Conservation (phyloP, 1,139 yeast genomes). For the Magnusiomyces magnusii region DNA sequence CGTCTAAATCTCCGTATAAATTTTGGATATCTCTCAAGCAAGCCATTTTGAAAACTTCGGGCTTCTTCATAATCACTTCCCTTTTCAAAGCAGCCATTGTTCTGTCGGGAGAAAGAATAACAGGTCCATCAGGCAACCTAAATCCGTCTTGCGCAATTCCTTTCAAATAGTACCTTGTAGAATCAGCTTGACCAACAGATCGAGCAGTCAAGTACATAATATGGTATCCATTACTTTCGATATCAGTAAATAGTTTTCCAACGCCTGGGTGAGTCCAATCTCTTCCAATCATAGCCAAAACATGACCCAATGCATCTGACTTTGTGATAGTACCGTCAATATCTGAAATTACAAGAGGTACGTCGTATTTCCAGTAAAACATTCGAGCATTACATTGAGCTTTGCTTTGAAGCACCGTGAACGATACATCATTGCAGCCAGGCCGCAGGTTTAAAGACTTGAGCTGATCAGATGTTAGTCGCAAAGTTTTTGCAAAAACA, state of each 20-base stretch:
- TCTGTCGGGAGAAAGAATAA: slow-evolving; percentile 89
- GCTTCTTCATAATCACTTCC: slow-evolving; percentile 89
- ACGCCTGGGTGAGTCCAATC: slow-evolving; percentile 99
- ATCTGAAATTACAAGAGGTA: slow-evolving; percentile 93
- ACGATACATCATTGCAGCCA: slow-evolving; percentile 73
- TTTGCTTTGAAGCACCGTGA: slow-evolving; percentile 74
- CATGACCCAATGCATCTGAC: slow-evolving; percentile 97
- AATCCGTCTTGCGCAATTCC: slow-evolving; percentile 72
- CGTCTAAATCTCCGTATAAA: slow-evolving; percentile 38
- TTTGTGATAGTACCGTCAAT: slow-evolving; percentile 98
- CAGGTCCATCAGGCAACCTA: slow-evolving; percentile 84
- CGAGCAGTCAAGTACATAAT: slow-evolving; percentile 91
- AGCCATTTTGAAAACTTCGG: slow-evolving; percentile 98
- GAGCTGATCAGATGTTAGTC: slow-evolving; percentile 88
- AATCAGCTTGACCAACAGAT: slow-evolving; percentile 93
- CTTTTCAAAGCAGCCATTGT: slow-evolving; percentile 92
- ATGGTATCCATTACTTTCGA: slow-evolving; percentile 80
- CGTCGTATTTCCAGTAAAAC: slow-evolving; percentile 74
- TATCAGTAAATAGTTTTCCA: slow-evolving; percentile 82
- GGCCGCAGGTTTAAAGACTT: slow-evolving; percentile 60
- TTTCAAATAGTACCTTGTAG: slow-evolving; percentile 74
- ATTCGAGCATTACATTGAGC: slow-evolving; percentile 69
- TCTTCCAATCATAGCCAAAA: slow-evolving; percentile 83
- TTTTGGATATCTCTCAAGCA: slow-evolving; percentile 81
- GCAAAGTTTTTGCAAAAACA: slow-evolving; percentile 70